These are phyloP conservation scores for Solanum chaucha DNA, from an alignment of 257 asterid genomes.

Conservation along the genomic window DNA sequence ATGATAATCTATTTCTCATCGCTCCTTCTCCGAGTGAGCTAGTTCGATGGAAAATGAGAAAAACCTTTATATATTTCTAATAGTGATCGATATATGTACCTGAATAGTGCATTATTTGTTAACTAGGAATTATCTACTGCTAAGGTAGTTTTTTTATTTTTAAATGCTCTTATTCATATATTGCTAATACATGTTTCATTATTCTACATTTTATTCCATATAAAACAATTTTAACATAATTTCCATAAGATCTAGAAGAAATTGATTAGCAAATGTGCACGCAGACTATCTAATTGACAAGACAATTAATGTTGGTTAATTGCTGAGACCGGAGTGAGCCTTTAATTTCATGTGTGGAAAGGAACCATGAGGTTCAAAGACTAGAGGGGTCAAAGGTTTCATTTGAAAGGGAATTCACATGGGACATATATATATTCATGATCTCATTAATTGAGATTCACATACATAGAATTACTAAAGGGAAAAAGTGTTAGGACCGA, in stretches of 20 bases:
- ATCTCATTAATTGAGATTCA: background rate
- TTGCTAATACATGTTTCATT: background rate
- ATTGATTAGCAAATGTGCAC: background rate
- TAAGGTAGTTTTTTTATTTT: background rate
- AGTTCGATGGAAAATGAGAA: too few relatives aligned
- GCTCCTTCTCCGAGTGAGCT: background rate
- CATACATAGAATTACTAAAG: background rate
- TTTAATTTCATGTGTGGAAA: background rate
- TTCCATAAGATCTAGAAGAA: background rate
- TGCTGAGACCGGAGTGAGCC: background rate
- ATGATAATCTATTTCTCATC: background rate
- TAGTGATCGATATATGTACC: too few relatives aligned
- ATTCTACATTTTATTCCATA: background rate
- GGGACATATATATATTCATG: background rate
- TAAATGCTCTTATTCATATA: background rate
- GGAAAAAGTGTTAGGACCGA: background rate
- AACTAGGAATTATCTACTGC: background rate
- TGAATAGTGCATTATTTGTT: background rate
- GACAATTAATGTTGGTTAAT: background rate
- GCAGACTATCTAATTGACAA: background rate
- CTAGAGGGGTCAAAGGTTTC: background rate
- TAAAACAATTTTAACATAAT: background rate
- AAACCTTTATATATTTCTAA: too few relatives aligned
- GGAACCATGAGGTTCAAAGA: background rate
- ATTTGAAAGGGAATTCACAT: slow-evolving; percentile 5